A percentile compares a stretch with the other conserved stretches of the same genome.
phyloP scores from a whole-genome alignment of 306 rosid genomes.

The Acacia crassicarpa region DNA sequence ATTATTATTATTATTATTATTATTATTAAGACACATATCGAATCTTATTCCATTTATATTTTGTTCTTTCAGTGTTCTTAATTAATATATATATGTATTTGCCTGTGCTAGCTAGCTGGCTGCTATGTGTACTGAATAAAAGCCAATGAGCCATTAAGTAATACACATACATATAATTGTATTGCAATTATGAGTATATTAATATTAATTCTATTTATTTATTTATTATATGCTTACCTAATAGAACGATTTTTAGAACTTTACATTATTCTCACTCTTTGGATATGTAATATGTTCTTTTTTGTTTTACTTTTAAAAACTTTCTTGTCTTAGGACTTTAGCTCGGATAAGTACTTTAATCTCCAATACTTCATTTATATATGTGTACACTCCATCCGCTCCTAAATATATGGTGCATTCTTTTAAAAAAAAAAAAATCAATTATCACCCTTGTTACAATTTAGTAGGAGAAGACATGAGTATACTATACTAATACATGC shows the following conservation, averaged over 20 bases:
- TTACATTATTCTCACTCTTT: neutral
- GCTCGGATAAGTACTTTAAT: neutral
- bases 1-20: neutral
- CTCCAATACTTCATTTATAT: no score
- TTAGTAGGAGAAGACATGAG: no score
- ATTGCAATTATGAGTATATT: neutral
- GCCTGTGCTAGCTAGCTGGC: neutral
- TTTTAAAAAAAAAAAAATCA: no score
- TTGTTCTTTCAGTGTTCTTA: neutral
- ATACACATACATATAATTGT: neutral
- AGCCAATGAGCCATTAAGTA: neutral
- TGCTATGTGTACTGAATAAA: neutral
- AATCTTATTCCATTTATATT: neutral
- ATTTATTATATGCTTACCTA: neutral
- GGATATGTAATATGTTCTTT: neutral
- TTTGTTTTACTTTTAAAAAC: neutral
- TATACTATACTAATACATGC: no score
- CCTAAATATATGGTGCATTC: no score
- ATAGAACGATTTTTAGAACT: neutral
- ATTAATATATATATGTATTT: neutral
- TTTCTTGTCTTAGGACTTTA: no score
- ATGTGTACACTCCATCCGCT: no score
- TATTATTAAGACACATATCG: neutral
- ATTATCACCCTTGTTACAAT: no score
- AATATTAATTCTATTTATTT: no score